These are phyloP conservation scores for Solanum etuberosum DNA, from an alignment of 257 asterid species.

Conservation along the genomic window DNA sequence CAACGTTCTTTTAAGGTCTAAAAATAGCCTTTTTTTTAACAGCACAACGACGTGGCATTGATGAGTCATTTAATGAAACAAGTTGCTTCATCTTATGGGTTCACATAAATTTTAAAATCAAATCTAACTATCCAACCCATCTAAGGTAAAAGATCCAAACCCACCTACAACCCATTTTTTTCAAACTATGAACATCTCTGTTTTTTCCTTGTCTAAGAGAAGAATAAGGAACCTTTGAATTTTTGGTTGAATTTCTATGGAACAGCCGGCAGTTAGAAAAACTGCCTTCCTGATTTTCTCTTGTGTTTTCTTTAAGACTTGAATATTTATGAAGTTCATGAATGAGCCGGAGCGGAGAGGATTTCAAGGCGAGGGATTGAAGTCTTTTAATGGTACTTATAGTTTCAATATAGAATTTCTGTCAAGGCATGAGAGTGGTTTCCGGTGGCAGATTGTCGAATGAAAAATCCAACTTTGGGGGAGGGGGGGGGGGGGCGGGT, in stretches of 20 bases:
- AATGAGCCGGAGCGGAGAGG: neutral
- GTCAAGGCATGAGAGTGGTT: constrained; percentile 44
- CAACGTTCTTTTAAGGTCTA: neutral
- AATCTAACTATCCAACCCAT: neutral
- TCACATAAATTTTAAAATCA: neutral
- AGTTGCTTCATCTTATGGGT: neutral
- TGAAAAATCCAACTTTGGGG: constrained; percentile 44
- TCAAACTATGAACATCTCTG: neutral
- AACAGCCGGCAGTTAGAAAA: constrained; percentile 17
- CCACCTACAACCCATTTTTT: neutral
- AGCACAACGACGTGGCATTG: neutral
- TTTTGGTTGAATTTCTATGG: neutral
- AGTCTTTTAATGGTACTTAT: constrained; percentile 42
- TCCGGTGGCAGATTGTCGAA: constrained; percentile 46
- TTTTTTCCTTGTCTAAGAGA: neutral
- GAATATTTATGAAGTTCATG: neutral
- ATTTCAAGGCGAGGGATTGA: constrained; percentile 12
- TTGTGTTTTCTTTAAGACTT: neutral
- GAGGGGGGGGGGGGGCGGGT: neutral
- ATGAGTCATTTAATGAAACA: neutral
- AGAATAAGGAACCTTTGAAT: neutral
- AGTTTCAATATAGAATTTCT: constrained; percentile 47
- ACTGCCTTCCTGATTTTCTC: neutral
- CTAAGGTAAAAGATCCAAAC: neutral
- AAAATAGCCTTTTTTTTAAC: neutral